These are phyloP conservation scores for Harringtonia aguacate DNA, from an alignment of 2,329 filamentous ascomycete species.

Conservation along the genomic window DNA sequence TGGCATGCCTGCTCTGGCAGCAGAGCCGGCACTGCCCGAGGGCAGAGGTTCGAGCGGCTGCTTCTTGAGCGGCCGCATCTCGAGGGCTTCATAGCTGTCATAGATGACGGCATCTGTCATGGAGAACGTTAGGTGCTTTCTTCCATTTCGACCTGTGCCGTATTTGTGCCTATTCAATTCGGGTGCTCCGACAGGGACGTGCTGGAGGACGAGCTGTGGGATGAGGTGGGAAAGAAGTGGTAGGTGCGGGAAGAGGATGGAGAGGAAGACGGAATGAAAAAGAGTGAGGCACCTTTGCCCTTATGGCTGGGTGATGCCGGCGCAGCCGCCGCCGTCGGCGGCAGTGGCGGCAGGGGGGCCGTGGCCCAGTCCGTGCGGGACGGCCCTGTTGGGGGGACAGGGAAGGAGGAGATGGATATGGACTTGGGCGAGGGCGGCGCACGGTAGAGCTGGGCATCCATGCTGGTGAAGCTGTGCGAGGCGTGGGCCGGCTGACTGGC, in stretches of 20 bases:
- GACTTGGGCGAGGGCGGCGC: background rate
- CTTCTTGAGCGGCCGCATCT: too few species aligned
- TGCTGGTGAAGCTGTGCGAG: conserved; percentile 11
- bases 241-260: background rate
- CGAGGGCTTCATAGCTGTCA: background rate
- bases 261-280: background rate
- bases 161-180: background rate
- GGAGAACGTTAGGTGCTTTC: background rate
- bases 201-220: background rate
- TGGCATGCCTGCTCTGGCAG: too few species aligned
- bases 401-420: background rate
- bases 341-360: background rate
- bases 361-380: background rate
- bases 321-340: background rate
- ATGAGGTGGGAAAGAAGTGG: background rate
- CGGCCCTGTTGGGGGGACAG: too few species aligned
- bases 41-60: too few species aligned
- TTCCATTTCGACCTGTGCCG: background rate
- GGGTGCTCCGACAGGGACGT: background rate
- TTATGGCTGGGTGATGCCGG: background rate
- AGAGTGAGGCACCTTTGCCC: conserved; percentile 1
- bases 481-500: conserved; percentile 5
- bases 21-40: too few species aligned
- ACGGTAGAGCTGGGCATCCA: conserved; percentile 8
- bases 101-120: background rate